Percentiles rank a stretch among this genome's conserved stretches.
These are phyloP conservation scores for Rhizoctonia solani DNA, from an alignment of 1,284 basidiomycete species.

Conservation along the genomic window DNA sequence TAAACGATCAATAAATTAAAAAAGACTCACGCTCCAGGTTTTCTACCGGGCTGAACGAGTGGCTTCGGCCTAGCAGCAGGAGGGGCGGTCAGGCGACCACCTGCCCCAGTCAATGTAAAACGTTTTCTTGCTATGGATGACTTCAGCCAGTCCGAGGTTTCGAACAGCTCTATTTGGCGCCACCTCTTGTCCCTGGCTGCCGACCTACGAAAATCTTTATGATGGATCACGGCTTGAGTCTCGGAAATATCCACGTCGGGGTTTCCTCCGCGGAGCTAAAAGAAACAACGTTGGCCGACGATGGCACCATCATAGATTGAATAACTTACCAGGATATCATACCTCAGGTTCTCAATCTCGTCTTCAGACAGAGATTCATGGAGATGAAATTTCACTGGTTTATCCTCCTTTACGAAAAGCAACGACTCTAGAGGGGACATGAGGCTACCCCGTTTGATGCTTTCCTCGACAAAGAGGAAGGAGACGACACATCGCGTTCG, in stretches of 20 bases:
- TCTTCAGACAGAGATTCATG: constrained; percentile 9
- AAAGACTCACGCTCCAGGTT: constrained; percentile 12
- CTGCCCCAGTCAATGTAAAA: not conserved
- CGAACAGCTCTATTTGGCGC: not conserved
- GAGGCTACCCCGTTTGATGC: not conserved
- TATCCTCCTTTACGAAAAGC: constrained; percentile 8
- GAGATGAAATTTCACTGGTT: not conserved
- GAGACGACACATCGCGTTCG: constrained; percentile 1
- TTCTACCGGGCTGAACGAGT: not conserved
- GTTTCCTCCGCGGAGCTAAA: constrained; percentile 8
- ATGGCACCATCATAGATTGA: not conserved
- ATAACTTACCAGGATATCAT: constrained; percentile 8
- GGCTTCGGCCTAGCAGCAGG: not conserved
- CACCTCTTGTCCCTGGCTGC: no score
- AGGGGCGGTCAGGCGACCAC: not conserved
- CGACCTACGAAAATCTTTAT: not conserved
- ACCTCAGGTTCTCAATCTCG: not conserved
- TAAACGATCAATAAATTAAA: not conserved
- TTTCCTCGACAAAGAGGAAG: constrained; percentile 3
- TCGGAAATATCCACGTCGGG: not conserved
- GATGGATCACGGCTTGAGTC: constrained; percentile 1
- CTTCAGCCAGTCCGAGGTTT: not conserved
- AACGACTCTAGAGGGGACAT: not conserved
- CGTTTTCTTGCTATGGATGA: constrained; percentile 4
- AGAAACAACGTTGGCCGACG: not conserved